phyloP scores from a whole-genome alignment of 192 early-diverging fungal genomes.

The Piromyces finnis region DNA sequence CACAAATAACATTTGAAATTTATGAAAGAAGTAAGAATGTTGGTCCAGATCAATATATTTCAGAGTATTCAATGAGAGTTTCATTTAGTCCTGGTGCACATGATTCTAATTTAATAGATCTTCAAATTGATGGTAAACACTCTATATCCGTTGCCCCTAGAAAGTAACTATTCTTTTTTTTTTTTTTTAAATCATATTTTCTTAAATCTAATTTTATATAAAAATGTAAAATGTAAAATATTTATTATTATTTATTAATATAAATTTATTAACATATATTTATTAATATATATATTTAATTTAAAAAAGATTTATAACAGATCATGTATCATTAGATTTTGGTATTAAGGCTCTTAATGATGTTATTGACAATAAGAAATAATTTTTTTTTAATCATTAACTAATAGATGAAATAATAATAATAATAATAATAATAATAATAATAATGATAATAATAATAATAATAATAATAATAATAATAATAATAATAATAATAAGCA shows the following conservation, averaged over 20 bases:
- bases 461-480: no score
- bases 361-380: background rate
- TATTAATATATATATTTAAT: background rate
- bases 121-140: constrained; percentile 68
- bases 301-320: background rate
- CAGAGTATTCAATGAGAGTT: constrained; percentile 76
- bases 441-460: no score
- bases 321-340: background rate
- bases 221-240: no score
- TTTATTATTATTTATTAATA: no score
- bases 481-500: no score
- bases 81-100: constrained; percentile 82
- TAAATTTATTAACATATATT: no score
- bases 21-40: constrained; percentile 58
- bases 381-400: background rate
- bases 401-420: no score
- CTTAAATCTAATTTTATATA: no score
- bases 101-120: constrained; percentile 74
- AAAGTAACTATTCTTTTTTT: constrained; percentile 15
- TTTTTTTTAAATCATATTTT: background rate
- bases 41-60: constrained; percentile 7
- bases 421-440: no score
- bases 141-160: constrained; percentile 67
- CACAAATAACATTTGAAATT: constrained; percentile 94
- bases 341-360: background rate